phyloP scores from a whole-genome alignment of 2,329 filamentous ascomycete species.

The Bipolaris victoriae region DNA sequence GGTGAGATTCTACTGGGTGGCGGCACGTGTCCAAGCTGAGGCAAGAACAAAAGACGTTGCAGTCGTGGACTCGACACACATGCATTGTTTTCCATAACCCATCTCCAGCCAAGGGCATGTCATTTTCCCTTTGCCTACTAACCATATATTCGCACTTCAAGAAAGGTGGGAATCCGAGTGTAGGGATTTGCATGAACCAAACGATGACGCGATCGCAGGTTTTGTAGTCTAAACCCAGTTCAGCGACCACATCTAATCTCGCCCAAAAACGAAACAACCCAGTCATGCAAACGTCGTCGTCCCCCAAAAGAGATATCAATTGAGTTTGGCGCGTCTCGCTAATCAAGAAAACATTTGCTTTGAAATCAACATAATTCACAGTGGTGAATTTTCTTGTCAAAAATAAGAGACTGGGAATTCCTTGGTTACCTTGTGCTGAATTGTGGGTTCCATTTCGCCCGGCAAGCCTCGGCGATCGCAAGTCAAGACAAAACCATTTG shows the following conservation, averaged over 20 bases:
- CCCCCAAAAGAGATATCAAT: neutral
- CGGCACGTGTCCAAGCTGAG: too few relatives aligned
- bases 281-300: neutral
- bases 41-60: too few relatives aligned
- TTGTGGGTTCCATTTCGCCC: neutral
- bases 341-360: neutral
- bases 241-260: neutral
- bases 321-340: neutral
- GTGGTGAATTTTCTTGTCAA: neutral
- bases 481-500: neutral
- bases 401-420: neutral
- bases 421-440: neutral
- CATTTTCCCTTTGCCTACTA: too few relatives aligned
- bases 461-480: constrained; percentile 13
- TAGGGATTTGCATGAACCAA: neutral
- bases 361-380: neutral
- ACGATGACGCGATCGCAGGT: constrained; percentile 16
- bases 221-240: constrained; percentile 14
- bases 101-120: too few relatives aligned
- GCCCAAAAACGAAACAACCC: neutral
- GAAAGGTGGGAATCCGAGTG: neutral
- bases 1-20: too few relatives aligned
- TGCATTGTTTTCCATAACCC: too few relatives aligned
- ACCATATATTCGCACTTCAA: neutral
- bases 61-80: too few relatives aligned